Conservation (phyloP, 2,329 filamentous ascomycete genomes). For the Curvularia sp. region DNA sequence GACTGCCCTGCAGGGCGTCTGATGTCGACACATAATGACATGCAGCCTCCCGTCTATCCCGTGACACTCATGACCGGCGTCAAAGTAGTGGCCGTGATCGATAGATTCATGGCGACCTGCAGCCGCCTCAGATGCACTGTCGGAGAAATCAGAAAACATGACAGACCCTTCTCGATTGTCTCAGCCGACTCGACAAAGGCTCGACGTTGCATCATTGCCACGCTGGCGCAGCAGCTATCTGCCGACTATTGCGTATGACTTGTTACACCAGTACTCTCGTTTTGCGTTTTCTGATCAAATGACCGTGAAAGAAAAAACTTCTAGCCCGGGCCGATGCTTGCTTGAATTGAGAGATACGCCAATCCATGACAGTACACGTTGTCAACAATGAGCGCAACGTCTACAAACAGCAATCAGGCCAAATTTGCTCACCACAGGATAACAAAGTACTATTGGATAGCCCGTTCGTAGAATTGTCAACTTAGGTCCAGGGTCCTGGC, state of each 20-base stretch:
- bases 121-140: slow-evolving; percentile 41
- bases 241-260: slow-evolving; percentile 28
- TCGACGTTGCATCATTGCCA: slow-evolving; percentile 28
- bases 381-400: slow-evolving; percentile 23
- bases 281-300: slow-evolving; percentile 36
- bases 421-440: background rate
- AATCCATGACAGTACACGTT: slow-evolving; percentile 42
- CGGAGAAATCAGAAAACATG: slow-evolving; percentile 40
- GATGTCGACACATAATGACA: slow-evolving; percentile 39
- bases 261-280: slow-evolving; percentile 42
- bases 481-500: slow-evolving; percentile 18
- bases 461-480: background rate
- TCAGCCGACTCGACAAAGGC: slow-evolving; percentile 39
- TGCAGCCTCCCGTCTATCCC: slow-evolving; percentile 50
- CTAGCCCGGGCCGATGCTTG: slow-evolving; percentile 39
- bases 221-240: slow-evolving; percentile 24
- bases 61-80: slow-evolving; percentile 40
- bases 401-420: slow-evolving; percentile 4
- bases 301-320: slow-evolving; percentile 23
- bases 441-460: slow-evolving; percentile 1
- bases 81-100: slow-evolving; percentile 38
- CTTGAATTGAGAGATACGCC: slow-evolving; percentile 28
- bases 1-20: slow-evolving; percentile 42
- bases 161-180: slow-evolving; percentile 36
- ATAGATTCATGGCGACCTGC: slow-evolving; percentile 46